These are phyloP conservation scores for Artemisia princeps DNA, from an alignment of 140 eudicot species.

Conservation along the genomic window DNA sequence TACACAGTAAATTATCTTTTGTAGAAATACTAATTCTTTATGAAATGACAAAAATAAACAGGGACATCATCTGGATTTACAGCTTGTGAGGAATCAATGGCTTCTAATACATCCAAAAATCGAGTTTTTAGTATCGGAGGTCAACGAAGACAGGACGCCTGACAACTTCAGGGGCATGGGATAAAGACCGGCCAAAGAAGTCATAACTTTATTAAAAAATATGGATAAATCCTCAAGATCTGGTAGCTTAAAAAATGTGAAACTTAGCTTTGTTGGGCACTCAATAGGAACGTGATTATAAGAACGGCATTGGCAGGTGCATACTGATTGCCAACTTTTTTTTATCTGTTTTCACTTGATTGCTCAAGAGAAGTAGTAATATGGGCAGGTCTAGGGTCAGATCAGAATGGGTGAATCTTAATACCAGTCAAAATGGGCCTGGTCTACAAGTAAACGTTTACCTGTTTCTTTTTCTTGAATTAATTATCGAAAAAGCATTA, in stretches of 20 bases:
- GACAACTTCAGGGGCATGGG: conserved; percentile 97
- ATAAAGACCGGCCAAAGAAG: conserved; percentile 74
- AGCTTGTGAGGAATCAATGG: conserved; percentile 91
- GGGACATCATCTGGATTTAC: conserved; percentile 95
- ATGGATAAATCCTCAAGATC: conserved; percentile 85
- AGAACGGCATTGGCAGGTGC: conserved; percentile 52
- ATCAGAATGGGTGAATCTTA: too few relatives aligned
- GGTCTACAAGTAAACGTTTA: too few relatives aligned
- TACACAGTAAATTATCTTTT: too few relatives aligned
- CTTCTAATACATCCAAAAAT: conserved; percentile 37
- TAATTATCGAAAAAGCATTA: too few relatives aligned
- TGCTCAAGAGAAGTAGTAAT: too few relatives aligned
- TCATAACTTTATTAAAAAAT: conserved; percentile 68
- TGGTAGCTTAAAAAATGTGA: conserved; percentile 53
- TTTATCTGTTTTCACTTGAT: too few relatives aligned
- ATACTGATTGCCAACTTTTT: too few relatives aligned
- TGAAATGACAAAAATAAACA: conserved; percentile 24
- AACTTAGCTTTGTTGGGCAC: conserved; percentile 94
- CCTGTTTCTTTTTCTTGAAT: too few relatives aligned
- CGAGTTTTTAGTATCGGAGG: conserved; percentile 65
- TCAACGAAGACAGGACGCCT: conserved; percentile 86
- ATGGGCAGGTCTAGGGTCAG: too few relatives aligned
- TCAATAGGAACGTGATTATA: conserved; percentile 91
- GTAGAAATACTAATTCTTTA: conserved; percentile 7
- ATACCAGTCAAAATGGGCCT: too few relatives aligned